These are phyloP conservation scores for Pisolithus sp. DNA, from an alignment of 768 basidiomycete genomes.

Conservation along the genomic window DNA sequence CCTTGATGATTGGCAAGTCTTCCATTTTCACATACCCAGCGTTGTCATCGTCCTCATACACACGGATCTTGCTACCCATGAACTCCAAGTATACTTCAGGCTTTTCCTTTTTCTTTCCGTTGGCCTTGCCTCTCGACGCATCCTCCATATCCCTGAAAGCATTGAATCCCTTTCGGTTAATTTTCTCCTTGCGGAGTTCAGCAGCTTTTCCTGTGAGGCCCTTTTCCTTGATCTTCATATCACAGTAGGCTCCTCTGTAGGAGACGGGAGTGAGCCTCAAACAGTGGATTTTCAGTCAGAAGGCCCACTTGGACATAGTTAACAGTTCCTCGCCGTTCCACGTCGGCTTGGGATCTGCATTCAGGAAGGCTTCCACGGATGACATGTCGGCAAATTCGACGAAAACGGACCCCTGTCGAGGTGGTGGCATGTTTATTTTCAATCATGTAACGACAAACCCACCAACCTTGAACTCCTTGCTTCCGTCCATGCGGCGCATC, in stretches of 20 bases:
- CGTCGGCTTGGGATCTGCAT: conserved; percentile 72
- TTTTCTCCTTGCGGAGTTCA: conserved; percentile 47
- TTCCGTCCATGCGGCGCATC: conserved; percentile 74
- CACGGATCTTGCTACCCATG: conserved; percentile 62
- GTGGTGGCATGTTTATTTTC: not conserved
- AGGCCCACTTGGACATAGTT: conserved; percentile 79
- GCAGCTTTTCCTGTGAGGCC: conserved; percentile 74
- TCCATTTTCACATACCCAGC: conserved; percentile 39
- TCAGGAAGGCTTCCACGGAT: conserved; percentile 68
- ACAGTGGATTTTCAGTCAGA: not conserved
- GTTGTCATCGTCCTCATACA: conserved; percentile 47
- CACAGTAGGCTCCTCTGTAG: conserved; percentile 73
- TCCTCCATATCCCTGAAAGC: conserved; percentile 67
- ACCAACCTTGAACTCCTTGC: conserved; percentile 83
- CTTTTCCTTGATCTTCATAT: conserved; percentile 96
- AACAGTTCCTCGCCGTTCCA: conserved; percentile 73
- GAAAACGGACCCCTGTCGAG: conserved; percentile 82
- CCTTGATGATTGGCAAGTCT: conserved; percentile 38
- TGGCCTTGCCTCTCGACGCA: conserved; percentile 27
- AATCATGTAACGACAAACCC: not conserved
- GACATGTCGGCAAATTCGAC: conserved; percentile 75
- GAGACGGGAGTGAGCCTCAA: not conserved
- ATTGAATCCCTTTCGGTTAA: conserved; percentile 60
- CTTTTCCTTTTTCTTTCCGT: conserved; percentile 33
- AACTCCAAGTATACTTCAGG: conserved; percentile 70